Percentiles rank a stretch among this genome's conserved stretches.
These are phyloP conservation scores for Kalanchoe fedtschenkoi DNA, from an alignment of 164 flowering plant genomes.

Conservation along the genomic window DNA sequence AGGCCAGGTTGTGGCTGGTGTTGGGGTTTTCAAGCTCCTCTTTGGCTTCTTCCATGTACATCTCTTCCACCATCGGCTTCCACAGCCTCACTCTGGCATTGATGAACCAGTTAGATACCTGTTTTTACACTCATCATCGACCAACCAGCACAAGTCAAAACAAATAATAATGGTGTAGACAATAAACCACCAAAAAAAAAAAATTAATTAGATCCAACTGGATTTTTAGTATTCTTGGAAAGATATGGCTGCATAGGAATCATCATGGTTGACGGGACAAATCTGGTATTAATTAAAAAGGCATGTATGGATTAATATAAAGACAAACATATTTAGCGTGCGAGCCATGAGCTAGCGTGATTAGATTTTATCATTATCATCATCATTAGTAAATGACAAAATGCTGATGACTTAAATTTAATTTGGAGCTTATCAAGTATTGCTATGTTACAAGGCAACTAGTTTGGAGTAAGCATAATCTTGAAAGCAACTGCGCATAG, in stretches of 20 bases:
- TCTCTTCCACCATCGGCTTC: slow-evolving; percentile 98
- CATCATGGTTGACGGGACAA: too few species aligned
- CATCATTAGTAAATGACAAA: neutral
- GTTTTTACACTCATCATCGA: neutral
- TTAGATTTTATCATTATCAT: neutral
- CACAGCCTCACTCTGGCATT: slow-evolving; percentile 94
- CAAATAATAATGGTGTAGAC: too few species aligned
- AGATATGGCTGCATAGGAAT: neutral
- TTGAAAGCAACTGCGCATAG: neutral
- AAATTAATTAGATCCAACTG: neutral
- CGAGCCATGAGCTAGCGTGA: neutral
- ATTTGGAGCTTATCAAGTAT: too few species aligned
- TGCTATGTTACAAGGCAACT: too few species aligned
- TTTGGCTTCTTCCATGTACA: slow-evolving; percentile 87
- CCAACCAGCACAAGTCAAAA: neutral
- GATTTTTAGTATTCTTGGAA: too few species aligned
- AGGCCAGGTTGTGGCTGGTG: slow-evolving; percentile 17
- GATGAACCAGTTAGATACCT: slow-evolving; percentile 99
- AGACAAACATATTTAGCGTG: neutral
- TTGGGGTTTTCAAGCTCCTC: slow-evolving; percentile 20
- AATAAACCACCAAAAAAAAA: neutral
- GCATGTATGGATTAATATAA: too few species aligned
- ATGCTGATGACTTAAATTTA: neutral
- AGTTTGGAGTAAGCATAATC: neutral
- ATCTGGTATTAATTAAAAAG: too few species aligned